Percentiles rank a stretch among this genome's conserved stretches.
Conservation (phyloP, 805 yeast genomes). For the Wickerhamiella kurtzmanii region DNA sequence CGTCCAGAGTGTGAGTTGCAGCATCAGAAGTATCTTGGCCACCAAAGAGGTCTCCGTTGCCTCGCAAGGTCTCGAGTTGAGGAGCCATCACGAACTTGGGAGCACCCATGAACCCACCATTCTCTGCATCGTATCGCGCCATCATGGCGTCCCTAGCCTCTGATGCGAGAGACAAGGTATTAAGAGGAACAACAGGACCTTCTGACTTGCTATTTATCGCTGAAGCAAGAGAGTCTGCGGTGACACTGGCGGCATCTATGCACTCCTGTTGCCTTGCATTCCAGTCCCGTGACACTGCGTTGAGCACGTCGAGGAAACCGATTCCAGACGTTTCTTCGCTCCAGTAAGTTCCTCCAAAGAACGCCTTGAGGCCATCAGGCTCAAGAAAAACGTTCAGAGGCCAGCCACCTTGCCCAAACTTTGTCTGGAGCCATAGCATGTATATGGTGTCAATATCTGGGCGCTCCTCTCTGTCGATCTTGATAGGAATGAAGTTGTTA, state of each 20-base stretch:
- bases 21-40: conserved; percentile 10
- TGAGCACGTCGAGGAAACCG: conserved; percentile 23
- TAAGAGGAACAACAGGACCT: not conserved
- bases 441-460: conserved; percentile 30
- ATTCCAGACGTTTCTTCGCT: conserved; percentile 13
- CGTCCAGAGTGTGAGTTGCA: conserved; percentile 21
- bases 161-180: not conserved
- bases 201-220: conserved; percentile 19
- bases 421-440: conserved; percentile 27
- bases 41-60: conserved; percentile 10
- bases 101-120: conserved; percentile 26
- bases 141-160: conserved; percentile 13
- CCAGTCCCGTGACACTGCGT: conserved; percentile 24
- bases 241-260: conserved; percentile 19
- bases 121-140: conserved; percentile 17
- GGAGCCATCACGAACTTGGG: conserved; percentile 28
- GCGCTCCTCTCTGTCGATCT: conserved; percentile 28
- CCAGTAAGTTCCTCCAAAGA: conserved; percentile 30
- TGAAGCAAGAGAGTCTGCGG: conserved; percentile 17
- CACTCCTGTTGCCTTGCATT: conserved; percentile 19
- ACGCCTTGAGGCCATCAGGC: conserved; percentile 25
- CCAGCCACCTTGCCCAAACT: conserved; percentile 29
- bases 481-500: conserved; percentile 25
- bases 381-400: conserved; percentile 29
- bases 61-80: conserved; percentile 20